Conservation (phyloP, 306 rosid genomes). For the Citrullus colocynthis region DNA sequence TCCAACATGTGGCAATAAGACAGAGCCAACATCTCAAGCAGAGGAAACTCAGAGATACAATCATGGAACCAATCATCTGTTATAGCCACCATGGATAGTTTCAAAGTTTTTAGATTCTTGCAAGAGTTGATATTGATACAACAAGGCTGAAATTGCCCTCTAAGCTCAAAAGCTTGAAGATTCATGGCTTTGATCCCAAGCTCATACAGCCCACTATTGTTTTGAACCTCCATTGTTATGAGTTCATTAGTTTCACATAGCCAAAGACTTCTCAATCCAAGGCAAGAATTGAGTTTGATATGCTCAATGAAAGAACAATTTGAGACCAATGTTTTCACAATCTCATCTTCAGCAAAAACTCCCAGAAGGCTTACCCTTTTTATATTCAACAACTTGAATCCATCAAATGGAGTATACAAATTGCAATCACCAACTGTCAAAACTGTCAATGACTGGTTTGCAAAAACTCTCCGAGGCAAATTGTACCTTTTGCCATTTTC, state of each 20-base stretch:
- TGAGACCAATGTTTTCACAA: background rate
- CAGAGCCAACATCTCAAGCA: constrained; percentile 19
- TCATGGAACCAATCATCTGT: constrained; percentile 15
- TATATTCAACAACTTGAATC: constrained; percentile 3
- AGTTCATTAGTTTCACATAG: background rate
- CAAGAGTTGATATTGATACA: background rate
- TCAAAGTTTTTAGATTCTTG: constrained; percentile 7
- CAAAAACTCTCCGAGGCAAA: constrained; percentile 6
- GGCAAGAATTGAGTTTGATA: background rate
- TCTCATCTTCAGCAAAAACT: constrained; percentile 1
- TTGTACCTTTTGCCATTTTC: background rate
- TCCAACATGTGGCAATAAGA: constrained; percentile 6
- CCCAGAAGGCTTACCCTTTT: background rate
- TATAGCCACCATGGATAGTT: background rate
- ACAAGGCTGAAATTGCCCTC: constrained; percentile 1
- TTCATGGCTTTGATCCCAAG: background rate
- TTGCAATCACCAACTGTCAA: constrained; percentile 7
- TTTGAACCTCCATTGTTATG: background rate
- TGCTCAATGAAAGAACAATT: constrained; percentile 1
- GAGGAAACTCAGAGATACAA: constrained; percentile 6
- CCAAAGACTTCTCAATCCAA: constrained; percentile 5
- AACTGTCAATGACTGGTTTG: constrained; percentile 12
- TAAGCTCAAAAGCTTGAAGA: background rate
- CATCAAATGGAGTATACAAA: background rate
- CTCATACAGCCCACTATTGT: constrained; percentile 3